Evolutionary conservation across 31 red algal genomes (phyloP).

Genomic region (Porphyra umbilicalis): DNA sequence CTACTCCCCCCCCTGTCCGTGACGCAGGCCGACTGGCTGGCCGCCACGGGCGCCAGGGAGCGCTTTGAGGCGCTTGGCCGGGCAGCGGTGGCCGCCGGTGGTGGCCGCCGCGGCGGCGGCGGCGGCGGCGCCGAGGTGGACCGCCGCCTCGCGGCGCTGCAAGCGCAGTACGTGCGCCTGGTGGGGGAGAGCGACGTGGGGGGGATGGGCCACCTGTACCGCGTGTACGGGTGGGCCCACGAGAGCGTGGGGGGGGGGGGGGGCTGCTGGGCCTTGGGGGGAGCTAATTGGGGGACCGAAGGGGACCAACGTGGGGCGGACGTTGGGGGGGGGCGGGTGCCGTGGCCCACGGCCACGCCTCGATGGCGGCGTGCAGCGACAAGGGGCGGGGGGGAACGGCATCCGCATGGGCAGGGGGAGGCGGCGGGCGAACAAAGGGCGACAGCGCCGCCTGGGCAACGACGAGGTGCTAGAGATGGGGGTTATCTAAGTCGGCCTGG

Average conservation of each 20-base stretch:
- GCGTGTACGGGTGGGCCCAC: slow-evolving; percentile 18
- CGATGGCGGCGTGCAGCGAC: too few relatives aligned
- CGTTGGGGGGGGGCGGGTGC: too few relatives aligned
- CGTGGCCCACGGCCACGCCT: too few relatives aligned
- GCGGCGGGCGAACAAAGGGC: too few relatives aligned
- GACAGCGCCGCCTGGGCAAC: too few relatives aligned
- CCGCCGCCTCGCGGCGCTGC: slow-evolving; percentile 22
- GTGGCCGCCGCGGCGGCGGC: neutral
- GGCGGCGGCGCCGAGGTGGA: slow-evolving; percentile 24
- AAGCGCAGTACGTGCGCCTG: slow-evolving; percentile 46
- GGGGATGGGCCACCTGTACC: slow-evolving; percentile 63
- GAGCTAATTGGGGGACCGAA: too few relatives aligned
- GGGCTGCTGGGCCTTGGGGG: too few relatives aligned
- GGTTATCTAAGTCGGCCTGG: too few relatives aligned
- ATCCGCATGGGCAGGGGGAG: too few relatives aligned
- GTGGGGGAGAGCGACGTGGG: slow-evolving; percentile 19
- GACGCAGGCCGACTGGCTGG: slow-evolving; percentile 46
- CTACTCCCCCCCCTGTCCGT: neutral
- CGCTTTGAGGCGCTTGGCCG: slow-evolving; percentile 27
- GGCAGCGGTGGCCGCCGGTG: slow-evolving; percentile 5
- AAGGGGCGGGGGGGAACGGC: too few relatives aligned
- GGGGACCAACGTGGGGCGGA: too few relatives aligned
- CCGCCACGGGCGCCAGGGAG: slow-evolving; percentile 32
- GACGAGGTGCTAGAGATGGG: too few relatives aligned
- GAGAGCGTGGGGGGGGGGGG: slow-evolving; percentile 6